Conservation (phyloP, 148 eudicot genomes). For the Diospyros lotus region DNA sequence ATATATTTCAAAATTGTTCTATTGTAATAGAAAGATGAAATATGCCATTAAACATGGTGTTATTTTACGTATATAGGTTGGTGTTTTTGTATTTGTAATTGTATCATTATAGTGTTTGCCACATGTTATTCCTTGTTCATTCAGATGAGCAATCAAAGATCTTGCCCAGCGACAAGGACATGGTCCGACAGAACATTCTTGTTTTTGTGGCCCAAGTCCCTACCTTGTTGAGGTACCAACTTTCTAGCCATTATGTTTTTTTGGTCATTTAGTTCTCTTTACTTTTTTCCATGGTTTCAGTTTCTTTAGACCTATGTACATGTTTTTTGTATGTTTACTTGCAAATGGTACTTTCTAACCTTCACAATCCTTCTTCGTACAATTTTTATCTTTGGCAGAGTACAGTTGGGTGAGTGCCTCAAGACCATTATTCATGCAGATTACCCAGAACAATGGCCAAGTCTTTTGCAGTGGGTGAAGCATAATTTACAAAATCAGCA, state of each 20-base stretch:
- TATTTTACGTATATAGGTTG: neutral
- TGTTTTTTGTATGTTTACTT: neutral
- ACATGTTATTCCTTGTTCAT: slow-evolving; percentile 9
- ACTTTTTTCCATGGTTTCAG: neutral
- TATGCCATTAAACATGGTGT: neutral
- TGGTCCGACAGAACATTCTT: slow-evolving; percentile 87
- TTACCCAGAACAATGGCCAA: slow-evolving; percentile 99
- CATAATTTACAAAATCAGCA: slow-evolving; percentile 89
- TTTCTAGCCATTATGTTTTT: neutral
- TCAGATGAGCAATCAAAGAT: slow-evolving; percentile 86
- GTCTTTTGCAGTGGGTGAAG: slow-evolving; percentile 92
- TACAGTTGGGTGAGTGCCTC: slow-evolving; percentile 93
- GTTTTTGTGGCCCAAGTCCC: slow-evolving; percentile 75
- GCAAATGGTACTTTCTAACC: neutral
- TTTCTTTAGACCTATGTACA: neutral
- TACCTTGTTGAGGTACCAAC: slow-evolving; percentile 64
- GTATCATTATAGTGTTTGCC: slow-evolving; percentile 10
- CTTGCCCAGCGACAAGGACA: slow-evolving; percentile 60
- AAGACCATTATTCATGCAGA: slow-evolving; percentile 91
- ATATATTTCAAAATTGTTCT: too few relatives aligned
- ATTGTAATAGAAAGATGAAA: too few relatives aligned
- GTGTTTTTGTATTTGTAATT: neutral
- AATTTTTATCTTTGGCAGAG: slow-evolving; percentile 36
- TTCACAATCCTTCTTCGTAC: too few relatives aligned
- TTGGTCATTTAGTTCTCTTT: neutral